Percentiles rank a stretch among this genome's conserved stretches.
phyloP scores from a whole-genome alignment of 208 protist species.

The Leptomonas pyrrhocoris region DNA sequence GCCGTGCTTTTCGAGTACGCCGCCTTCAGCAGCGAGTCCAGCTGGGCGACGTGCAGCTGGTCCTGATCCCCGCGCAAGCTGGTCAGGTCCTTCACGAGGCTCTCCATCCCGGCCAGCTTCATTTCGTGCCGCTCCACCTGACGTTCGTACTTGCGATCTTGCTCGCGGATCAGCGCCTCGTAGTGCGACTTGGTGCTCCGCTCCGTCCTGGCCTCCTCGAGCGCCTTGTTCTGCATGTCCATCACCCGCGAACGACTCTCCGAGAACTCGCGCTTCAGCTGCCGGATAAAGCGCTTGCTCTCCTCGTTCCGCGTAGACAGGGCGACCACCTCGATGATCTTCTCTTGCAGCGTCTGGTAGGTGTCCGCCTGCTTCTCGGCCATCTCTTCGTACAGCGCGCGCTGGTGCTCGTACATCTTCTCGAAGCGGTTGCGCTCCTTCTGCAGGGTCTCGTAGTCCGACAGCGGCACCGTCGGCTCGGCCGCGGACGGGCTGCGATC shows the following conservation, averaged over 20 bases:
- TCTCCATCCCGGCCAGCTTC: slow-evolving; percentile 72
- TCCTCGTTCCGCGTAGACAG: slow-evolving; percentile 88
- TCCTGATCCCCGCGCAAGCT: slow-evolving; percentile 62
- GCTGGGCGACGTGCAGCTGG: slow-evolving; percentile 71
- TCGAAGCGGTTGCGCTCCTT: slow-evolving; percentile 78
- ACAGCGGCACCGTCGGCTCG: slow-evolving; percentile 56
- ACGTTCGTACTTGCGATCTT: slow-evolving; percentile 60
- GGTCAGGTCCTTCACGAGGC: slow-evolving; percentile 76
- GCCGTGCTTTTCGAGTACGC: slow-evolving; percentile 86
- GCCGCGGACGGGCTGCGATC: slow-evolving; percentile 21
- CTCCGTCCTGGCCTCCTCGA: slow-evolving; percentile 69
- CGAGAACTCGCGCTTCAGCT: slow-evolving; percentile 87
- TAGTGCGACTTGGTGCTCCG: slow-evolving; percentile 54
- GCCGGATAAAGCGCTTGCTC: slow-evolving; percentile 89
- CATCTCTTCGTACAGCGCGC: slow-evolving; percentile 84
- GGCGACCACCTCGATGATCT: slow-evolving; percentile 88
- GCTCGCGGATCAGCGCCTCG: slow-evolving; percentile 60
- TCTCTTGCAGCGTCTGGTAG: slow-evolving; percentile 79
- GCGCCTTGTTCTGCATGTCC: slow-evolving; percentile 77
- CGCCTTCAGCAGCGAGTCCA: slow-evolving; percentile 83
- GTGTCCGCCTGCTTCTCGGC: slow-evolving; percentile 71
- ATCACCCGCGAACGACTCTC: slow-evolving; percentile 82
- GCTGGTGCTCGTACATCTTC: slow-evolving; percentile 92
- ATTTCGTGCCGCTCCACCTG: slow-evolving; percentile 66
- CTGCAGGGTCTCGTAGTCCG: slow-evolving; percentile 63